Conservation (phyloP, 805 yeast species). For the Huiozyma naganishii region DNA sequence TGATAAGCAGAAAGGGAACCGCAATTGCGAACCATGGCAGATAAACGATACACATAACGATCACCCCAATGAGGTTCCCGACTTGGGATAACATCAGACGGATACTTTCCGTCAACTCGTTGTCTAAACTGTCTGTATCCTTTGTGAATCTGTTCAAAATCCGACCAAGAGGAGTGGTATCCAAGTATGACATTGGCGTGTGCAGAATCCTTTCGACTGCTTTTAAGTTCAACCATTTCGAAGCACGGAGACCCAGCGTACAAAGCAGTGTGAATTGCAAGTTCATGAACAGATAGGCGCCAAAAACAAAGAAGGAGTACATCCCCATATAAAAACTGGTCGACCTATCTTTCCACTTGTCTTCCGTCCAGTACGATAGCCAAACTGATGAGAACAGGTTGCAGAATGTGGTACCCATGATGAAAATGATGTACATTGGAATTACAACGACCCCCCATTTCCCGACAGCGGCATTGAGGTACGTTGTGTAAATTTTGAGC, state of each 20-base stretch:
- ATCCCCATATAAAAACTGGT: slow-evolving; percentile 66
- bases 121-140: slow-evolving; percentile 78
- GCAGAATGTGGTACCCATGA: slow-evolving; percentile 23
- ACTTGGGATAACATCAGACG: slow-evolving; percentile 47
- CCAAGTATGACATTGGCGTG: slow-evolving; percentile 77
- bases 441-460: slow-evolving; percentile 20
- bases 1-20: slow-evolving; percentile 41
- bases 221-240: slow-evolving; percentile 44
- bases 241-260: slow-evolving; percentile 38
- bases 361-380: slow-evolving; percentile 73
- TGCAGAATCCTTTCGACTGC: slow-evolving; percentile 55
- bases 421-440: slow-evolving; percentile 15
- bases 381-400: slow-evolving; percentile 36
- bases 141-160: slow-evolving; percentile 78
- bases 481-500: slow-evolving; percentile 38
- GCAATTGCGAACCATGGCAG: slow-evolving; percentile 73
- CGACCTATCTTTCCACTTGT: slow-evolving; percentile 37
- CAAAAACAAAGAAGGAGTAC: slow-evolving; percentile 50
- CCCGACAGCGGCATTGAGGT: slow-evolving; percentile 48
- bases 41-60: slow-evolving; percentile 59
- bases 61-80: slow-evolving; percentile 50
- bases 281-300: slow-evolving; percentile 35
- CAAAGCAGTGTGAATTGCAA: slow-evolving; percentile 23
- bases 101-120: slow-evolving; percentile 61
- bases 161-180: slow-evolving; percentile 81